These are phyloP conservation scores for Fusarium sp. DNA, from an alignment of 2,329 filamentous ascomycete species.

Conservation along the genomic window DNA sequence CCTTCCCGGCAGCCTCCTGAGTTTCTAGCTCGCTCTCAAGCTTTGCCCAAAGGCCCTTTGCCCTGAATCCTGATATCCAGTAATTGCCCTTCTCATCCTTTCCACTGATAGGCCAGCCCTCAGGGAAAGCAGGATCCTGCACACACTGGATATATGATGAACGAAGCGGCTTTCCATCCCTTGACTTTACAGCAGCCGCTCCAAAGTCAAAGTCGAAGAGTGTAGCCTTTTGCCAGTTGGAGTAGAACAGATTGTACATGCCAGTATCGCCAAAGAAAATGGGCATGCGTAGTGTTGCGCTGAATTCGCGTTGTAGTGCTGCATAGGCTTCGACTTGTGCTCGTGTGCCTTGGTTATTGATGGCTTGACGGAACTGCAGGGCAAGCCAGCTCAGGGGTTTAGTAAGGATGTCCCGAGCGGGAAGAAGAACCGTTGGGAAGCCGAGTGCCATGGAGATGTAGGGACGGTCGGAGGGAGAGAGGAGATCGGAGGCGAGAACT, in stretches of 20 bases:
- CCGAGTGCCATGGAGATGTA: constrained; percentile 12
- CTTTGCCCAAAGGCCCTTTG: background rate
- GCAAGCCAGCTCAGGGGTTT: constrained; percentile 9
- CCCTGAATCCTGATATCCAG: background rate
- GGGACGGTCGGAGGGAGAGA: background rate
- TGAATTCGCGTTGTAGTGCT: background rate
- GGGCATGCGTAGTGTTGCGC: constrained; percentile 32
- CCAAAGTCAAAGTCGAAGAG: background rate
- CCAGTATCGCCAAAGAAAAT: constrained; percentile 48
- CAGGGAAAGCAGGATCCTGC: background rate
- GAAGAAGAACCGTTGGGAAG: background rate
- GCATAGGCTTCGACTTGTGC: constrained; percentile 7
- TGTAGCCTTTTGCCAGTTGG: constrained; percentile 48
- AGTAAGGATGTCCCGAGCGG: background rate
- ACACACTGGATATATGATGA: background rate
- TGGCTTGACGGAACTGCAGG: background rate
- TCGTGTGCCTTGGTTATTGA: constrained; percentile 4
- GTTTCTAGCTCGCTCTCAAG: background rate
- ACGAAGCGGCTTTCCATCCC: background rate
- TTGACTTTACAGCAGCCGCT: background rate
- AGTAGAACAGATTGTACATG: constrained; percentile 48
- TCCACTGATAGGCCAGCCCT: background rate
- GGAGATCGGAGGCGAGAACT: background rate
- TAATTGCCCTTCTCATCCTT: background rate
- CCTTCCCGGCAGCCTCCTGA: background rate